Conservation (phyloP, 345 rosid genomes). For the Capsella bursapastoris region DNA sequence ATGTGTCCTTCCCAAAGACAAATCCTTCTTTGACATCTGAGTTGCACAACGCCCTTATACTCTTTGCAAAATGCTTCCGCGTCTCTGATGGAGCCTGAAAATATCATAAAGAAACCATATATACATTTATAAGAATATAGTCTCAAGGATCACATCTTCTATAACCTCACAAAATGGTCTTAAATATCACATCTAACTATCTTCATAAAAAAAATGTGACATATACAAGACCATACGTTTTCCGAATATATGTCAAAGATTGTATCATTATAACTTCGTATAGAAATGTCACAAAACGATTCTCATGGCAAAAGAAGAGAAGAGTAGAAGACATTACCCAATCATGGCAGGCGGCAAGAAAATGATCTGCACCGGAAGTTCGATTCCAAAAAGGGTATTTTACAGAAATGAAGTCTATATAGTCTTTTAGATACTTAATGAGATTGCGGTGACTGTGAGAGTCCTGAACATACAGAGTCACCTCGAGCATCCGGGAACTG, state of each 20-base stretch:
- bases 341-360: slow-evolving; percentile 95
- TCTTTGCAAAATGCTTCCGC: slow-evolving; percentile 56
- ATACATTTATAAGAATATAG: not conserved
- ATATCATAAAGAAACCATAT: slow-evolving; percentile 1
- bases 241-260: slow-evolving; percentile 2
- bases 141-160: not conserved
- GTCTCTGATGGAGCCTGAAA: slow-evolving; percentile 85
- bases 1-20: slow-evolving; percentile 77
- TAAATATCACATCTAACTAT: not conserved
- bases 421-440: slow-evolving; percentile 59
- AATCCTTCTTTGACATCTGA: slow-evolving; percentile 85
- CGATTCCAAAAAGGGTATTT: slow-evolving; percentile 89
- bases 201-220: slow-evolving; percentile 11
- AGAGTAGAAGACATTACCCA: slow-evolving; percentile 61
- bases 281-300: not conserved
- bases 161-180: not conserved
- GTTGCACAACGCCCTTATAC: slow-evolving; percentile 89
- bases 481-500: slow-evolving; percentile 80
- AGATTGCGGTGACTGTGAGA: slow-evolving; percentile 78
- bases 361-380: slow-evolving; percentile 90
- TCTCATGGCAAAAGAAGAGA: not conserved
- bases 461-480: slow-evolving; percentile 64
- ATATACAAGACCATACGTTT: not conserved
- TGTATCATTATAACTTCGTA: not conserved
- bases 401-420: slow-evolving; percentile 57